These are phyloP conservation scores for Malassezia restricta DNA, from an alignment of 1,284 basidiomycete species.

Conservation along the genomic window DNA sequence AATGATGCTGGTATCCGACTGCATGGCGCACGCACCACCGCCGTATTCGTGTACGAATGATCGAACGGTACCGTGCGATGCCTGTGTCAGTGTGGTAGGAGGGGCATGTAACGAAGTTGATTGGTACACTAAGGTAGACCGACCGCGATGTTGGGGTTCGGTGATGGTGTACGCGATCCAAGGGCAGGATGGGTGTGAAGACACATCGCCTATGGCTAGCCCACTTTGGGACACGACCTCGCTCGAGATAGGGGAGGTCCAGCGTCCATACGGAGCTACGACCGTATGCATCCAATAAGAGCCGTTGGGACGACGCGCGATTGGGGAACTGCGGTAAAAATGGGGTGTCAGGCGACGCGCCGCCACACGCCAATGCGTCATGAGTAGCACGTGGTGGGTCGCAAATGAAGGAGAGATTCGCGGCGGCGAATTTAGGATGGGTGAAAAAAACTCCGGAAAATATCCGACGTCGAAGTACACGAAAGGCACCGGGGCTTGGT, in stretches of 20 bases:
- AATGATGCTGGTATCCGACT: constrained; percentile 21
- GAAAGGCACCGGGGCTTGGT: too few relatives aligned
- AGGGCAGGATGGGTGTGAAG: neutral
- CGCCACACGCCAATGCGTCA: too few relatives aligned
- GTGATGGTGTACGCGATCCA: constrained; percentile 11
- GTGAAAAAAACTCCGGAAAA: neutral
- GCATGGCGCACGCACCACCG: constrained; percentile 26
- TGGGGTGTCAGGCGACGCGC: neutral
- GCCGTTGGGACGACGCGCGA: too few relatives aligned
- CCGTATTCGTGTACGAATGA: constrained; percentile 37
- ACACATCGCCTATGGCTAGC: constrained; percentile 17
- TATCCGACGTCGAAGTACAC: neutral
- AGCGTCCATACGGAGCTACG: constrained; percentile 32
- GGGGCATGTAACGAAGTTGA: neutral
- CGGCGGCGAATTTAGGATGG: too few relatives aligned
- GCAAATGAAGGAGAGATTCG: too few relatives aligned
- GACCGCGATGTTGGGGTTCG: constrained; percentile 25
- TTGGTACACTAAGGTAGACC: constrained; percentile 49
- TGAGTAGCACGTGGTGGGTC: too few relatives aligned
- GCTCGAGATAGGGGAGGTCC: constrained; percentile 55
- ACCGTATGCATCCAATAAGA: too few relatives aligned
- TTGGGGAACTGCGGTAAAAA: too few relatives aligned
- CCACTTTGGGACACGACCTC: constrained; percentile 52
- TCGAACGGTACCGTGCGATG: constrained; percentile 22
- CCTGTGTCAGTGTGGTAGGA: constrained; percentile 1